Evolutionary conservation across 2,329 filamentous ascomycete species (phyloP).

Genomic region (Davidsoniella neocaledoniae): DNA sequence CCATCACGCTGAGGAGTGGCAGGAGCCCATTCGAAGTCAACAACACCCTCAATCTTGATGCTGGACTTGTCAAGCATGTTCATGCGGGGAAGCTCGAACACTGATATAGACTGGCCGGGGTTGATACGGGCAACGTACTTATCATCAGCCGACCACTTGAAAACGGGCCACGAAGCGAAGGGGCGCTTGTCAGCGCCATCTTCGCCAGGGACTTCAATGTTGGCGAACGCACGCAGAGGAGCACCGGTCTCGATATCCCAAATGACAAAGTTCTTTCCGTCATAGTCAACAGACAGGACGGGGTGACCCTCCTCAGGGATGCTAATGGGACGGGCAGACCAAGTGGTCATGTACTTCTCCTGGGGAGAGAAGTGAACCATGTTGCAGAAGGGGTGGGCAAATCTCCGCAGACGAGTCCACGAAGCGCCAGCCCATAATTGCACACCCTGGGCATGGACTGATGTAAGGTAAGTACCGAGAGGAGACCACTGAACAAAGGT

Average conservation of each 20-base stretch:
- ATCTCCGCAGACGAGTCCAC: constrained; percentile 82
- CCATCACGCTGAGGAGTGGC: constrained; percentile 66
- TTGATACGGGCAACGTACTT: constrained; percentile 90
- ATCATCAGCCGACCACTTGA: constrained; percentile 98
- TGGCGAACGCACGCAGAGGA: constrained; percentile 83
- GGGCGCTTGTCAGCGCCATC: constrained; percentile 50
- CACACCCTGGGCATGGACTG: constrained; percentile 88
- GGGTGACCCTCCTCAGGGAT: constrained; percentile 80
- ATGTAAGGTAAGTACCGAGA: constrained; percentile 81
- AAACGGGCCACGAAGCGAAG: constrained; percentile 81
- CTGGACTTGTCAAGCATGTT: constrained; percentile 76
- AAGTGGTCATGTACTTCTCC: constrained; percentile 89
- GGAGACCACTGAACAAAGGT: constrained; percentile 98
- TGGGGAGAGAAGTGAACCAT: constrained; percentile 87
- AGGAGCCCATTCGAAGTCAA: constrained; percentile 97
- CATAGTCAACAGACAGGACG: constrained; percentile 74
- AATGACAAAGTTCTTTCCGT: constrained; percentile 98
- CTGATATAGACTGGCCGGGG: constrained; percentile 72
- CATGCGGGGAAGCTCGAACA: constrained; percentile 83
- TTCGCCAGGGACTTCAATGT: constrained; percentile 56
- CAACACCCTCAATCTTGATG: constrained; percentile 90
- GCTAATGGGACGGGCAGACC: constrained; percentile 85
- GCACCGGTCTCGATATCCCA: constrained; percentile 89
- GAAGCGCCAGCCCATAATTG: constrained; percentile 88
- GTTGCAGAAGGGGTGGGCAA: constrained; percentile 90